These are phyloP conservation scores for Kluyveromyces sp. DNA, from an alignment of 1,139 yeast genomes.

Conservation along the genomic window DNA sequence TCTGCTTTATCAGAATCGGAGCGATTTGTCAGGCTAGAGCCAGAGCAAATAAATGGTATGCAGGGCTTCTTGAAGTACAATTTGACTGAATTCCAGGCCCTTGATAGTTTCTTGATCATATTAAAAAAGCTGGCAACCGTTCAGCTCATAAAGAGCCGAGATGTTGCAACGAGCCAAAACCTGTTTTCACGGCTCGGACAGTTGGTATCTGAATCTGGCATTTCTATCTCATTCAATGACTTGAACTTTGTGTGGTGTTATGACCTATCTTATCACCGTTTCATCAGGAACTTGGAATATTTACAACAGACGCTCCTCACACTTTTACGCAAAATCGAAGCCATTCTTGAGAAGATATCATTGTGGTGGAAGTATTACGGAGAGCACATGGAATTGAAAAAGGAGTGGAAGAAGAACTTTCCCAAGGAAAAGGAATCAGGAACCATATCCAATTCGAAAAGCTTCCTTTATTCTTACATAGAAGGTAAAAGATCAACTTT, in stretches of 20 bases:
- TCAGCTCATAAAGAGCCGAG: conserved; percentile 40
- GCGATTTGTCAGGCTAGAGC: conserved; percentile 24
- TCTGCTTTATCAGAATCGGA: conserved; percentile 10
- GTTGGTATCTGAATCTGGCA: background rate
- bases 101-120: conserved; percentile 33
- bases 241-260: background rate
- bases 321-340: conserved; percentile 37
- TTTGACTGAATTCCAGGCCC: conserved; percentile 39
- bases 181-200: conserved; percentile 12
- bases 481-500: conserved; percentile 37
- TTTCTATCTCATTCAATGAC: conserved; percentile 1
- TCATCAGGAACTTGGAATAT: conserved; percentile 13
- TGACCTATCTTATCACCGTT: conserved; percentile 8
- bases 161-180: conserved; percentile 29
- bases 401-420: conserved; percentile 26
- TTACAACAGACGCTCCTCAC: conserved; percentile 31
- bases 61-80: conserved; percentile 52
- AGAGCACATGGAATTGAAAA: conserved; percentile 30
- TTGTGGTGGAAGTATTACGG: conserved; percentile 47
- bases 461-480: conserved; percentile 28
- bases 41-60: conserved; percentile 46
- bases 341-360: conserved; percentile 37
- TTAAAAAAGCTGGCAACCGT: conserved; percentile 42
- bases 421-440: conserved; percentile 13
- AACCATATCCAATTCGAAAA: conserved; percentile 3